These are phyloP conservation scores for Plasmodium chabaudi DNA, from an alignment of 169 alveolate species.

Conservation along the genomic window DNA sequence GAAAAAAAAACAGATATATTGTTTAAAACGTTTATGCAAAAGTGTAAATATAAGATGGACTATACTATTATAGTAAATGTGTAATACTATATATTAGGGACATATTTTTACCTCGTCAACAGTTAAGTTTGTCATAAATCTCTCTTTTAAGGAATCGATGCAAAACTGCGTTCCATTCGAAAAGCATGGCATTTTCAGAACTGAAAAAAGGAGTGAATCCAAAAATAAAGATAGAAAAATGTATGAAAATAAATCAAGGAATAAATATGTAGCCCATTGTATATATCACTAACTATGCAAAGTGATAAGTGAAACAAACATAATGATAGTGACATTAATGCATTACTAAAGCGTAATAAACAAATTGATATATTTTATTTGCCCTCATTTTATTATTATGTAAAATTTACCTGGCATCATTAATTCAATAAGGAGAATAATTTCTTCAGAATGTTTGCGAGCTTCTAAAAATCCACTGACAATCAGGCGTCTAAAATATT, in stretches of 20 bases:
- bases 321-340: no score
- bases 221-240: no score
- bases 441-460: slow-evolving; percentile 91
- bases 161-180: slow-evolving; percentile 87
- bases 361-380: background rate
- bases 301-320: no score
- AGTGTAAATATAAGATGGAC: background rate
- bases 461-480: slow-evolving; percentile 91
- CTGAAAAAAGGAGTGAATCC: slow-evolving; percentile 47
- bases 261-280: no score
- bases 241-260: no score
- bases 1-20: background rate
- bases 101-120: slow-evolving; percentile 80
- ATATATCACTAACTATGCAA: no score
- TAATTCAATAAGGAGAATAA: slow-evolving; percentile 90
- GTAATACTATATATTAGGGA: background rate
- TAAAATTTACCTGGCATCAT: slow-evolving; percentile 87
- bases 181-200: slow-evolving; percentile 93
- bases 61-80: no score
- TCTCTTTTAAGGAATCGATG: slow-evolving; percentile 83
- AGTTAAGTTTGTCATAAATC: slow-evolving; percentile 88
- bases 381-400: background rate
- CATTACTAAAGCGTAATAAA: background rate
- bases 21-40: background rate
- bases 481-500: slow-evolving; percentile 89